phyloP scores from a whole-genome alignment of 1,139 yeast genomes.

The Tardiomyces depauwii region DNA sequence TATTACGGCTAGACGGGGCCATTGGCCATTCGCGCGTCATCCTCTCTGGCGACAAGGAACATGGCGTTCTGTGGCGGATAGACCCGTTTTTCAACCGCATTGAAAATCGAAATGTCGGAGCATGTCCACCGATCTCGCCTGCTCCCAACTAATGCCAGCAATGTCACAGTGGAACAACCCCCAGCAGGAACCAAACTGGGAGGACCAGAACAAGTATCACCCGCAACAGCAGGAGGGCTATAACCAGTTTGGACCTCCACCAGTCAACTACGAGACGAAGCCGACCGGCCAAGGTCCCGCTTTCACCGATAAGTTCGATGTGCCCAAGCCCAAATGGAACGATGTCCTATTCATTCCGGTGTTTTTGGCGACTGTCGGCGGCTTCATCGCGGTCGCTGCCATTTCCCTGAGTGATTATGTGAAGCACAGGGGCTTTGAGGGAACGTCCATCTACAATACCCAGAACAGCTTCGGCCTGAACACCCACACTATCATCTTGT shows the following conservation, averaged over 20 bases:
- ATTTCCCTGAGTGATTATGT: conserved; percentile 57
- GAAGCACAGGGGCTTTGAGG: conserved; percentile 41
- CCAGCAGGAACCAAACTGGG: background rate
- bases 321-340: conserved; percentile 53
- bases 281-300: conserved; percentile 29
- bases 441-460: conserved; percentile 54
- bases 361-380: conserved; percentile 50
- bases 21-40: no score
- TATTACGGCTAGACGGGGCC: no score
- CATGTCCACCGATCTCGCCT: background rate
- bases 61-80: no score
- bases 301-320: conserved; percentile 58
- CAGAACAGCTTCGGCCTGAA: conserved; percentile 48
- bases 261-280: conserved; percentile 15
- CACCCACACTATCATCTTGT: conserved; percentile 61
- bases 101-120: no score
- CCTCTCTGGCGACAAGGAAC: no score
- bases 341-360: conserved; percentile 47
- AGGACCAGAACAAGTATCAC: conserved; percentile 1
- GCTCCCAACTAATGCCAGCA: background rate
- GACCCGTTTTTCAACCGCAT: no score
- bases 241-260: conserved; percentile 11
- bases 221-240: conserved; percentile 5
- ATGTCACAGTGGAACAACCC: background rate
- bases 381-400: conserved; percentile 62